Base-by-base conservation (phyloP, 2,329 filamentous ascomycete genomes). In the Penicillium sp. region DNA sequence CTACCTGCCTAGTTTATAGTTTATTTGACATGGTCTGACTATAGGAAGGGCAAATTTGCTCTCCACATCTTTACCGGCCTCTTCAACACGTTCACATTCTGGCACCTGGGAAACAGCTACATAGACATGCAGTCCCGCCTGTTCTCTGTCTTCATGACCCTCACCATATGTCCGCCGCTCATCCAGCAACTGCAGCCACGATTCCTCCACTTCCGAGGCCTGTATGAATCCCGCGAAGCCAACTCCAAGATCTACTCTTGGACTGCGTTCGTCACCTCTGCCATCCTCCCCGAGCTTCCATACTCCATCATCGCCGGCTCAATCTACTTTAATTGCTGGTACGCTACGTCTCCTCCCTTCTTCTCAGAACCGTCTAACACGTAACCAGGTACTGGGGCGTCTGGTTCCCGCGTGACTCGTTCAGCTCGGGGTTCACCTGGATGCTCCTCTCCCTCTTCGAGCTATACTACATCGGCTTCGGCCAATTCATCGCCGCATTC, bases 161-260 rank as follows among this genome's bases (percentile, higher is more conserved):
- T 93, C 4, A 91, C 88, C 7, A 91, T 95, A 66, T 85, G 86
- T 1, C 90, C 90, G 0, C 89, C 90, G 0, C 79, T 93, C 0
- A 91, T 93, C 61, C 89, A 93, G 69, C 90, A 93, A 68, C 81
- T 93, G 0, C 90, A 93, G 70, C 91, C 91, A 0, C 85, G 86
- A 5, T 93, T 90, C 72, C 79, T 92, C 56, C 80, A 85, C 62
- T 85, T 87, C 49, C 84, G 90, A 4, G 82, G 85, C 35, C 82
- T 94, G 29, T 95, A 91, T 77, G 80, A 90, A 72, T 86, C 84
- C 1, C 85, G 91, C 5, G 91, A 95, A 74, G 85, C 88, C 53
- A 91, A 86, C n/a, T 86, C 89, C 17, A 92, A 92, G 74, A 92
- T 92, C 29, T 95, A 94, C 76, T 88, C 86, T 1, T 93, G 91